These are phyloP conservation scores for Rosa lucieae DNA, from an alignment of 306 rosid genomes.

Conservation along the genomic window DNA sequence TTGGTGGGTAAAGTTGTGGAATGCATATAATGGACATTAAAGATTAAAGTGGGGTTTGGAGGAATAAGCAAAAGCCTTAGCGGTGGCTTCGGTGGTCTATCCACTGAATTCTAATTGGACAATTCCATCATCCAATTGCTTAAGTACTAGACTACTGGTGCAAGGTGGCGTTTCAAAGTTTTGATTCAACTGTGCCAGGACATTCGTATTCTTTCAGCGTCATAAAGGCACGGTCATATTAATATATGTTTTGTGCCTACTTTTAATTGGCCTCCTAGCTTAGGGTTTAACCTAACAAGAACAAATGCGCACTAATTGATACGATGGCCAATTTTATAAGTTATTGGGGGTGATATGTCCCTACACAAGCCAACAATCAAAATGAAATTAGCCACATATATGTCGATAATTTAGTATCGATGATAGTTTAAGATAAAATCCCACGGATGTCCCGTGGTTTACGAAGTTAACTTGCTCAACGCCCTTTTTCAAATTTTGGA, in stretches of 20 bases:
- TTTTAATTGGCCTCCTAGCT: neutral
- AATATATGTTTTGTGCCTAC: neutral
- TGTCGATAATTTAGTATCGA: no score
- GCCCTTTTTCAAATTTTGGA: no score
- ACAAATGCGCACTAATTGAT: neutral
- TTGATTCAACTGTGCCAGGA: neutral
- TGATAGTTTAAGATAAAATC: no score
- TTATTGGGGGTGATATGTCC: neutral
- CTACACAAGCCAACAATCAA: neutral
- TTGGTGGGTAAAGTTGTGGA: slow-evolving; percentile 42
- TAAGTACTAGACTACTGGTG: neutral
- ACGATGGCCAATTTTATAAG: neutral
- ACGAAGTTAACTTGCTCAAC: no score
- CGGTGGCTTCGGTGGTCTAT: slow-evolving; percentile 9
- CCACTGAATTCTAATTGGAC: slow-evolving; percentile 14
- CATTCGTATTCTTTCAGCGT: neutral
- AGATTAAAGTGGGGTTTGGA: slow-evolving; percentile 23
- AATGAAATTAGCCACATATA: neutral
- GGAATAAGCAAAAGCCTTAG: slow-evolving; percentile 19
- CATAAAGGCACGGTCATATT: neutral
- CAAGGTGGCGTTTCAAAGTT: neutral
- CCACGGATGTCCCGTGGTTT: no score
- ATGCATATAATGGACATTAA: slow-evolving; percentile 42
- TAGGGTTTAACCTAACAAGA: neutral
- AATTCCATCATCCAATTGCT: neutral